These are phyloP conservation scores for Ceratocystis cacaofunesta DNA, from an alignment of 2,329 filamentous ascomycete species.

Conservation along the genomic window DNA sequence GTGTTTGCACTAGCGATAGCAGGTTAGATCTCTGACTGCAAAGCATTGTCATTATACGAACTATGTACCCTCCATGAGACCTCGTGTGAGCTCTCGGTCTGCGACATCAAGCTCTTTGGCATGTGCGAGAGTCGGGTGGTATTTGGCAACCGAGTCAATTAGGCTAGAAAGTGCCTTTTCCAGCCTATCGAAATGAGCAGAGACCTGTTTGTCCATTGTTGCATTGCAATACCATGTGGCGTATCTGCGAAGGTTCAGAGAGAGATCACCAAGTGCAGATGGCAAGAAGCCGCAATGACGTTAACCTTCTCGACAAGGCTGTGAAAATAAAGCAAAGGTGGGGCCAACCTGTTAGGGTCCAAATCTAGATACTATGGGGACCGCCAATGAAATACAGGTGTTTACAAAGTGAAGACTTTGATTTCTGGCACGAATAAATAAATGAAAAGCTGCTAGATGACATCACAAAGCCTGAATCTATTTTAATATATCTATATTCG, in stretches of 20 bases:
- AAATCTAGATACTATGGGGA: background rate
- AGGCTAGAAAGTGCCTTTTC: conserved; percentile 53
- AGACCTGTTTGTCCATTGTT: conserved; percentile 47
- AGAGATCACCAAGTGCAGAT: background rate
- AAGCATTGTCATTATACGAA: background rate
- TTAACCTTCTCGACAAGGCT: background rate
- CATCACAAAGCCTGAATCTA: no score
- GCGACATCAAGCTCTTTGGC: conserved; percentile 56
- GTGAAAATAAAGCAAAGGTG: background rate
- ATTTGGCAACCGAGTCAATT: conserved; percentile 67
- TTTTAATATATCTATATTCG: no score
- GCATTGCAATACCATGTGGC: background rate
- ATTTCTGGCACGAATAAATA: background rate
- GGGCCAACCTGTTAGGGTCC: background rate
- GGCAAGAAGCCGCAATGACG: background rate
- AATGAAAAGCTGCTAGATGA: no score
- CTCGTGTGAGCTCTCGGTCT: conserved; percentile 50
- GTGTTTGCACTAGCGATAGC: conserved; percentile 43
- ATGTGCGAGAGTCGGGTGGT: conserved; percentile 56
- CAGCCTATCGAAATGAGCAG: conserved; percentile 48
- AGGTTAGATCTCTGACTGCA: background rate
- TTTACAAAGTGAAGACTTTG: background rate
- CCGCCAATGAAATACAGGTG: background rate
- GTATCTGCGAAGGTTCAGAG: background rate
- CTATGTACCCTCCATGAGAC: conserved; percentile 45